Evolutionary conservation across 2,329 filamentous ascomycete species (phyloP).

Genomic region (Exophiala lecanii-corni): DNA sequence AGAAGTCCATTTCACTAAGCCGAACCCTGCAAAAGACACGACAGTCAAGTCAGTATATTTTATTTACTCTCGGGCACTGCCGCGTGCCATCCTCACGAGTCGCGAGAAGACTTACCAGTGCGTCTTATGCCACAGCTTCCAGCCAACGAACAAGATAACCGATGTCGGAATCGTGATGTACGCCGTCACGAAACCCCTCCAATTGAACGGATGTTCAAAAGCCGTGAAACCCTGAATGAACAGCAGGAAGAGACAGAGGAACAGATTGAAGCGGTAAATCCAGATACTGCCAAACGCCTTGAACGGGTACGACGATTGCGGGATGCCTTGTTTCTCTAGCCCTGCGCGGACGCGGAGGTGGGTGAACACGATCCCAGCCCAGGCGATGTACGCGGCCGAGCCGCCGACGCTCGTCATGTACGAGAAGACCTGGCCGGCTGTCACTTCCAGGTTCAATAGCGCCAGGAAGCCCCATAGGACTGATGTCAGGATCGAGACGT

Average conservation of each 20-base stretch:
- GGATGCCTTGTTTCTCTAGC: slow-evolving; percentile 37
- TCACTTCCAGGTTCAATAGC: slow-evolving; percentile 30
- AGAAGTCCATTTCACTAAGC: no score
- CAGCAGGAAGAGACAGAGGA: slow-evolving; percentile 61
- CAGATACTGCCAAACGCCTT: slow-evolving; percentile 28
- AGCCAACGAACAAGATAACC: slow-evolving; percentile 33
- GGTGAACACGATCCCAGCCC: slow-evolving; percentile 44
- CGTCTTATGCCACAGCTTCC: slow-evolving; percentile 38
- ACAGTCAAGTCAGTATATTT: no score
- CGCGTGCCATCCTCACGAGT: no score
- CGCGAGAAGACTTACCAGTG: no score
- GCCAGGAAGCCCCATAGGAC: slow-evolving; percentile 42
- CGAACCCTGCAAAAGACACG: no score
- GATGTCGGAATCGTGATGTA: slow-evolving; percentile 9
- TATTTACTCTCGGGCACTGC: no score
- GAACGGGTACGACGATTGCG: slow-evolving; percentile 35
- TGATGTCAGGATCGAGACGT: slow-evolving; percentile 56
- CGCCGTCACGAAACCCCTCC: slow-evolving; percentile 2
- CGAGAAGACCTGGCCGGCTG: slow-evolving; percentile 38
- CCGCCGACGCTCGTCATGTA: slow-evolving; percentile 47
- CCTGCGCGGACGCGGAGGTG: slow-evolving; percentile 45
- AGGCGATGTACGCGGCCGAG: slow-evolving; percentile 46
- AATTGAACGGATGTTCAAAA: slow-evolving; percentile 5
- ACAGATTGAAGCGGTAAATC: slow-evolving; percentile 34
- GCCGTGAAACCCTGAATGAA: slow-evolving; percentile 60